phyloP scores from a whole-genome alignment of 2,329 filamentous ascomycete genomes.

The Hymenoscyphus scutula region DNA sequence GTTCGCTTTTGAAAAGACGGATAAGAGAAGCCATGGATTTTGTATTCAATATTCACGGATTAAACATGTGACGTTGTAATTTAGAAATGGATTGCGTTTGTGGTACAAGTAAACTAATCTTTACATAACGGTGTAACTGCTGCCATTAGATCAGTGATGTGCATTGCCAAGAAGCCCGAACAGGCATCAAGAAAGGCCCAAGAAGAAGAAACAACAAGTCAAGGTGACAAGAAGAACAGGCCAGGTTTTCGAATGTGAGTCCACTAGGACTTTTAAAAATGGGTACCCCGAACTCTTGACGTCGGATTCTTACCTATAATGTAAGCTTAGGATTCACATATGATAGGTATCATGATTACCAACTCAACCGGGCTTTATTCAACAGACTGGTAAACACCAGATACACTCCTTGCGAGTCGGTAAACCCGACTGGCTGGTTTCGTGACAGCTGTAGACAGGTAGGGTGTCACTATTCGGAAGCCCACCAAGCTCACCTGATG shows the following conservation, averaged over 20 bases:
- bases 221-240: not conserved
- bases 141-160: not conserved
- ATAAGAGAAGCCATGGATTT: not conserved
- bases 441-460: not conserved
- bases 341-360: not conserved
- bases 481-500: not conserved
- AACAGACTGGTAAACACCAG: not conserved
- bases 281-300: not conserved
- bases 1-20: not conserved
- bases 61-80: not conserved
- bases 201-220: not conserved
- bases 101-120: not conserved
- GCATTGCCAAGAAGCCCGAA: not conserved
- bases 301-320: not conserved
- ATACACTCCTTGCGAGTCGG: not conserved
- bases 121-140: slow-evolving; percentile 1
- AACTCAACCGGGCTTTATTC: not conserved
- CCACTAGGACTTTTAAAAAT: not conserved
- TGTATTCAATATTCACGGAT: slow-evolving; percentile 2
- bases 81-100: not conserved
- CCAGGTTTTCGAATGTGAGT: not conserved
- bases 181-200: not conserved
- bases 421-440: not conserved
- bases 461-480: not conserved
- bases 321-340: not conserved